A percentile compares a stretch with the other conserved stretches of the same genome.
These are phyloP conservation scores for Salix koriyanagi DNA, from an alignment of 345 rosid species.

Conservation along the genomic window DNA sequence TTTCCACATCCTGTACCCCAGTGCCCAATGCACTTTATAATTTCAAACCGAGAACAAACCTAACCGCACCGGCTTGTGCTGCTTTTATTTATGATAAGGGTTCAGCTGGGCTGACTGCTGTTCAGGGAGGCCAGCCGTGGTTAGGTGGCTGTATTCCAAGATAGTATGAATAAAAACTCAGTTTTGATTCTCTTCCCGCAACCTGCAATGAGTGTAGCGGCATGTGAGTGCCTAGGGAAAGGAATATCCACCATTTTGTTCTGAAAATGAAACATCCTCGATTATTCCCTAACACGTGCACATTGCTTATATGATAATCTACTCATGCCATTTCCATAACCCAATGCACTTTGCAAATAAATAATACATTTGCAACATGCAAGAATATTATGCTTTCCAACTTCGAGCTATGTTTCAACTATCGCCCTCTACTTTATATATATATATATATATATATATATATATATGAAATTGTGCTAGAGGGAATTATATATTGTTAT, in stretches of 20 bases:
- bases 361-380: neutral
- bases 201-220: neutral
- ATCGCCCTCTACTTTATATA: no score
- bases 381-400: neutral
- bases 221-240: constrained; percentile 7
- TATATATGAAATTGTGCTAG: no score
- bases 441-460: no score
- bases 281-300: neutral
- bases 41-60: neutral
- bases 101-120: neutral
- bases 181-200: neutral
- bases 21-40: neutral
- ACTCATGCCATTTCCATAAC: neutral
- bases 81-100: neutral
- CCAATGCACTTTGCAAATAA: neutral
- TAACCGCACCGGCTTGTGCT: neutral
- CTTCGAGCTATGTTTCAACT: neutral
- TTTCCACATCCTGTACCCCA: neutral
- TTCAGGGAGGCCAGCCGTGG: neutral
- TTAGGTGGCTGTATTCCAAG: neutral
- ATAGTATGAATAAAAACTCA: neutral
- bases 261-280: neutral
- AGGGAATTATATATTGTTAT: no score
- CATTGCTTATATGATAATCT: neutral
- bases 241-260: neutral